Conservation (phyloP, 2,329 filamentous ascomycete genomes). For the Penicillium sp. region DNA sequence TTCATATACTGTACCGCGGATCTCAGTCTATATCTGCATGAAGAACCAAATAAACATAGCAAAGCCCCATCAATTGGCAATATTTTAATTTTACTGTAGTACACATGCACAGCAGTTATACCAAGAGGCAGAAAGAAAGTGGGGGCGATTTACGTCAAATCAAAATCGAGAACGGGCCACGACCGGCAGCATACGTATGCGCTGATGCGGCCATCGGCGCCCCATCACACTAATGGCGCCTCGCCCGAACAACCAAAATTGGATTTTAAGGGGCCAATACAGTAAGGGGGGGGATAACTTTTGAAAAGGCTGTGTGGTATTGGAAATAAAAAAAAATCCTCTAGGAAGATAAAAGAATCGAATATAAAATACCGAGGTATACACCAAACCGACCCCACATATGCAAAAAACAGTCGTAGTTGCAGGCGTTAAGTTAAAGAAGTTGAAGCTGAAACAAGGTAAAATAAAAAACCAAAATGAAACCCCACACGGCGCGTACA, state of each 20-base stretch:
- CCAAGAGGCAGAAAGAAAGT: background rate
- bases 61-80: background rate
- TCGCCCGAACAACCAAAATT: background rate
- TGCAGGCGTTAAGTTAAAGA: conserved; percentile 3
- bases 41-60: background rate
- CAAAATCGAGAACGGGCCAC: background rate
- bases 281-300: background rate
- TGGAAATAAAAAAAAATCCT: background rate
- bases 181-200: background rate
- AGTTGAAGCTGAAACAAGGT: background rate
- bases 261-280: background rate
- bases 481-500: background rate
- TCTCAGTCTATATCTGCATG: background rate
- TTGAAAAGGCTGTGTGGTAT: background rate
- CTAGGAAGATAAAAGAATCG: background rate
- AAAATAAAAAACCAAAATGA: background rate
- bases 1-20: background rate
- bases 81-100: background rate
- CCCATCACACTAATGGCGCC: conserved; percentile 3
- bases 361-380: conserved; percentile 1
- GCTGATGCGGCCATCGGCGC: conserved; percentile 4
- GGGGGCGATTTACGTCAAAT: background rate
- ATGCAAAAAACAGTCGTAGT: conserved; percentile 1
- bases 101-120: background rate
- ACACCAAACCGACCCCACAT: background rate